phyloP scores from a whole-genome alignment of 1,284 basidiomycete species.

The Veloboletus limbatus region DNA sequence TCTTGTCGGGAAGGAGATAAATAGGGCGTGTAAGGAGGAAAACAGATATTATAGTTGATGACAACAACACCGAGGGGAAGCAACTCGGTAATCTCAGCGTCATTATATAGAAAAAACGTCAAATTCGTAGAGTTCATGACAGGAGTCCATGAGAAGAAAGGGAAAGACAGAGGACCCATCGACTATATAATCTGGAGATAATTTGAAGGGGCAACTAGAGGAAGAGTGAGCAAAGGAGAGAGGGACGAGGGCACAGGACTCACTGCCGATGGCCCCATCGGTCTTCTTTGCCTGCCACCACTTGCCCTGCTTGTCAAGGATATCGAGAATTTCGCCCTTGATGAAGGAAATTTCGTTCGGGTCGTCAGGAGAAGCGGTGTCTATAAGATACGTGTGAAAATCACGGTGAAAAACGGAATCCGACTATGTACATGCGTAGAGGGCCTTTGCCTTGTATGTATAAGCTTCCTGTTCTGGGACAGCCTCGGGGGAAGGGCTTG shows the following conservation, averaged over 20 bases:
- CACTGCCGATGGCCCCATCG: conserved; percentile 81
- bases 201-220: conserved; percentile 75
- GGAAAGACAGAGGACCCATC: conserved; percentile 13
- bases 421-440: conserved; percentile 76
- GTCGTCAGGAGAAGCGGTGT: conserved; percentile 90
- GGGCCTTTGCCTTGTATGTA: conserved; percentile 77
- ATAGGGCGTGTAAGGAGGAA: conserved; percentile 19
- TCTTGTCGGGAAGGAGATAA: conserved; percentile 29
- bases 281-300: conserved; percentile 94
- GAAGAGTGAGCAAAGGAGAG: conserved; percentile 16
- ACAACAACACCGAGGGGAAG: conserved; percentile 28
- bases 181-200: conserved; percentile 69
- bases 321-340: conserved; percentile 93
- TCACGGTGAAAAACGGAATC: conserved; percentile 9
- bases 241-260: conserved; percentile 32
- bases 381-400: conserved; percentile 40
- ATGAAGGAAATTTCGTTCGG: conserved; percentile 94
- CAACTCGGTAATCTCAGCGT: conserved; percentile 19
- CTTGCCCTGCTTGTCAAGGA: conserved; percentile 91
- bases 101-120: conserved; percentile 35
- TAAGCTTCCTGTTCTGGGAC: conserved; percentile 42
- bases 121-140: conserved; percentile 29
- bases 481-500: conserved; percentile 26
- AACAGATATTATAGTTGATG: conserved; percentile 29
- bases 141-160: conserved; percentile 17